A percentile compares a stretch with the other conserved stretches of the same genome.
These are phyloP conservation scores for Suhomyces panamericanus DNA, from an alignment of 1,139 yeast genomes.

Conservation along the genomic window DNA sequence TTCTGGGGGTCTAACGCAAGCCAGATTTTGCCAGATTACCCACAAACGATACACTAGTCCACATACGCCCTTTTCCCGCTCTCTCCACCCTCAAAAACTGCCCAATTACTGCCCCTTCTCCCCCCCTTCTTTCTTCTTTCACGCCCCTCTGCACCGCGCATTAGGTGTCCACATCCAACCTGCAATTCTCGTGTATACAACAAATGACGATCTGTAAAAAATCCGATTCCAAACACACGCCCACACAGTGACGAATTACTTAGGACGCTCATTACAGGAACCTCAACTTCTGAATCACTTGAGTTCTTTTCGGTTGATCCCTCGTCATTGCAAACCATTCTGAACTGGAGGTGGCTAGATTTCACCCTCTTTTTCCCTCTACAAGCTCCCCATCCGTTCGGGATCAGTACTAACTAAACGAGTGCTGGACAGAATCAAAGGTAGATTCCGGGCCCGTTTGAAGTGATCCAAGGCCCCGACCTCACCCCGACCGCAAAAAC, in stretches of 20 bases:
- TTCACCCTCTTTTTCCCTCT: not conserved
- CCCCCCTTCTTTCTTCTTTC: not conserved
- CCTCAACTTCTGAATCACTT: not conserved
- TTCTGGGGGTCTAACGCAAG: too few relatives aligned
- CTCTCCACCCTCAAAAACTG: too few relatives aligned
- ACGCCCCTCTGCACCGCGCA: constrained; percentile 3
- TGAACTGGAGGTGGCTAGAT: not conserved
- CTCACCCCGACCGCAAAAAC: not conserved
- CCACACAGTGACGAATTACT: constrained; percentile 10
- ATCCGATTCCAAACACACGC: constrained; percentile 11
- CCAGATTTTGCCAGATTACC: too few relatives aligned
- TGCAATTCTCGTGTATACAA: constrained; percentile 10
- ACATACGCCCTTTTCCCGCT: too few relatives aligned
- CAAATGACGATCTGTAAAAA: constrained; percentile 14
- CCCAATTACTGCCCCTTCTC: too few relatives aligned
- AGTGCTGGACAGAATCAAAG: constrained; percentile 2
- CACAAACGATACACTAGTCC: too few relatives aligned
- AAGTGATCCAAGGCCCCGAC: constrained; percentile 1
- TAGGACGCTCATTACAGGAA: constrained; percentile 6
- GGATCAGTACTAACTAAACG: constrained; percentile 3
- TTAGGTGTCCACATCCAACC: constrained; percentile 11
- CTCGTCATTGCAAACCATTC: constrained; percentile 3
- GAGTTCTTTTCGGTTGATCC: not conserved
- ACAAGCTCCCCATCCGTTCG: not conserved
- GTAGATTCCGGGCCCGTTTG: constrained; percentile 1